phyloP scores from a whole-genome alignment of 768 basidiomycete genomes.

The Russula emetica region DNA sequence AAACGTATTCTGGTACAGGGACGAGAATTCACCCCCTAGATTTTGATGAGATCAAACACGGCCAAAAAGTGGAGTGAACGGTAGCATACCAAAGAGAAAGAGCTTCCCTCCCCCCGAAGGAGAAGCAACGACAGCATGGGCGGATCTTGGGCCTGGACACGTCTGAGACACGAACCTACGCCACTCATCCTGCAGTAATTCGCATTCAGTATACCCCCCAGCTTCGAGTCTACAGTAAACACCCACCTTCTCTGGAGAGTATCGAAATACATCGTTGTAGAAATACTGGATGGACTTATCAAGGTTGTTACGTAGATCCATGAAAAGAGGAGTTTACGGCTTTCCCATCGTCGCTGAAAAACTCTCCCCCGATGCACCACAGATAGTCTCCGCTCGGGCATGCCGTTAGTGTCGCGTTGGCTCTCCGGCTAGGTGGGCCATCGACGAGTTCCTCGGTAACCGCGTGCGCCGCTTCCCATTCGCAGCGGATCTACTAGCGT shows the following conservation, averaged over 20 bases:
- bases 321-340: constrained; percentile 46
- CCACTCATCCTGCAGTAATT: constrained; percentile 70
- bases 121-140: constrained; percentile 74
- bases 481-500: constrained; percentile 62
- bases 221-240: no score
- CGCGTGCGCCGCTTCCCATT: constrained; percentile 78
- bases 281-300: constrained; percentile 51
- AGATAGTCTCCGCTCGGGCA: constrained; percentile 79
- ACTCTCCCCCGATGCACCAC: constrained; percentile 84
- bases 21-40: constrained; percentile 81
- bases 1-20: constrained; percentile 75
- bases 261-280: constrained; percentile 84
- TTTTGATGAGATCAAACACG: constrained; percentile 4
- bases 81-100: constrained; percentile 64
- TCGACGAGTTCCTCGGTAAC: constrained; percentile 84
- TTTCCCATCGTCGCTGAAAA: constrained; percentile 80
- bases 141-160: constrained; percentile 83
- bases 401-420: constrained; percentile 75
- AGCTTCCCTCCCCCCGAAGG: constrained; percentile 82
- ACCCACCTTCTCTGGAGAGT: constrained; percentile 72
- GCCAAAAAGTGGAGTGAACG: neutral
- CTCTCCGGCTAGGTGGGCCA: constrained; percentile 77
- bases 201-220: neutral
- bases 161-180: constrained; percentile 77
- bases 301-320: neutral